Conservation (phyloP, 2,329 filamentous ascomycete species). For the Triangularia verruculosa region DNA sequence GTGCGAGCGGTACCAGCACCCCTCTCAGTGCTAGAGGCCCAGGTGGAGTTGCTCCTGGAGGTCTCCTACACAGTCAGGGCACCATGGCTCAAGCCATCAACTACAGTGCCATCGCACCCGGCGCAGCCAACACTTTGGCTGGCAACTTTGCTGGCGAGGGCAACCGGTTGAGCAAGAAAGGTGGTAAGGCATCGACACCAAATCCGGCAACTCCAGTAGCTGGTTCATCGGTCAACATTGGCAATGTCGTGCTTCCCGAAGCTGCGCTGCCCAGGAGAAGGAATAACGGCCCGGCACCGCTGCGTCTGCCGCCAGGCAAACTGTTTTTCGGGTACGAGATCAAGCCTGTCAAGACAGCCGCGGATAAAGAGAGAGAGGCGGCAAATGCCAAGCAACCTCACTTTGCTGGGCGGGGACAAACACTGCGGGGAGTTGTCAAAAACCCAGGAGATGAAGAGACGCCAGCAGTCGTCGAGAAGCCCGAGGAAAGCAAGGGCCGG, state of each 20-base stretch:
- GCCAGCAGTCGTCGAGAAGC: conserved; percentile 57
- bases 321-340: conserved; percentile 96
- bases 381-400: conserved; percentile 65
- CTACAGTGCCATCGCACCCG: conserved; percentile 84
- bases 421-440: conserved; percentile 57
- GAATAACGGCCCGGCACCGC: conserved; percentile 78
- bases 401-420: conserved; percentile 84
- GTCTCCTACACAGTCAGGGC: conserved; percentile 76
- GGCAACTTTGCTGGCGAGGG: conserved; percentile 80
- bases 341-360: conserved; percentile 79
- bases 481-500: conserved; percentile 15
- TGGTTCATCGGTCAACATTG: conserved; percentile 46
- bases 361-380: conserved; percentile 64
- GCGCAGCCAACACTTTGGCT: conserved; percentile 62
- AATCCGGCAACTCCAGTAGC: conserved; percentile 71
- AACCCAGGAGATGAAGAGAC: conserved; percentile 41
- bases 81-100: conserved; percentile 99
- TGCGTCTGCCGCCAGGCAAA: conserved; percentile 82
- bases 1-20: conserved; percentile 76
- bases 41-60: conserved; percentile 60
- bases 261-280: conserved; percentile 40
- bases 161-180: conserved; percentile 83
- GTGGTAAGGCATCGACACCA: conserved; percentile 69
- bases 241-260: conserved; percentile 33
- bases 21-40: conserved; percentile 60